Percentiles rank a stretch among this genome's conserved stretches.
Conservation (phyloP, 345 rosid species). For the Eucalyptus virginea region DNA sequence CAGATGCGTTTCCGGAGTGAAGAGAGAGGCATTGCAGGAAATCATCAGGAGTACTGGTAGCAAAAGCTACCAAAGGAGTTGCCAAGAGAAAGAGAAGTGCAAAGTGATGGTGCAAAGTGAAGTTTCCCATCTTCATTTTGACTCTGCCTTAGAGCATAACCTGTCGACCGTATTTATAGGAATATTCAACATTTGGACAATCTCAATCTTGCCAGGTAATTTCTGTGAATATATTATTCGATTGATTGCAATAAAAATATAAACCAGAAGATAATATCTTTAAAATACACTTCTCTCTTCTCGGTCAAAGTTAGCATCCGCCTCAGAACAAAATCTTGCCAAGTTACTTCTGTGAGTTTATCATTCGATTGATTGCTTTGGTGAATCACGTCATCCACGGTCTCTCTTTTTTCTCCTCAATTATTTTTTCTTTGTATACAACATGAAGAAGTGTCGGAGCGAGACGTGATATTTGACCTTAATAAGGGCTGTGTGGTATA, state of each 20-base stretch:
- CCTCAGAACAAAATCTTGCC: too few species aligned
- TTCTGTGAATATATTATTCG: neutral
- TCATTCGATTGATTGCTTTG: neutral
- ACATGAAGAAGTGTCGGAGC: neutral
- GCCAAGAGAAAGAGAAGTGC: neutral
- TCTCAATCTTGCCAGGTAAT: neutral
- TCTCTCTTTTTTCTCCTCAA: too few species aligned
- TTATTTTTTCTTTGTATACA: neutral
- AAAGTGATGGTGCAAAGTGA: neutral
- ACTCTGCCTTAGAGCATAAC: neutral
- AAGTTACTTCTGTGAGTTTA: too few species aligned
- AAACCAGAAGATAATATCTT: neutral
- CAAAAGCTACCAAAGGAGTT: neutral
- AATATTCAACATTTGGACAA: neutral
- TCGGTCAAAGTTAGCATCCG: too few species aligned
- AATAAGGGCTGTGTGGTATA: too few species aligned
- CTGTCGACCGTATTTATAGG: neutral
- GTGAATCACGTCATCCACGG: neutral
- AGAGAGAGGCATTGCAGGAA: conserved; percentile 2
- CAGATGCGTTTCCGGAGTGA: neutral
- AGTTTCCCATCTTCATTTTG: neutral
- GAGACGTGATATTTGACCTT: neutral
- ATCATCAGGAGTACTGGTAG: neutral
- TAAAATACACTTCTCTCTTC: neutral
- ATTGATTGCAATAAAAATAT: neutral